Percentiles rank a stretch among this genome's conserved stretches.
phyloP scores from a whole-genome alignment of 2,329 filamentous ascomycete species.

The Torrubiella hemipterigena region DNA sequence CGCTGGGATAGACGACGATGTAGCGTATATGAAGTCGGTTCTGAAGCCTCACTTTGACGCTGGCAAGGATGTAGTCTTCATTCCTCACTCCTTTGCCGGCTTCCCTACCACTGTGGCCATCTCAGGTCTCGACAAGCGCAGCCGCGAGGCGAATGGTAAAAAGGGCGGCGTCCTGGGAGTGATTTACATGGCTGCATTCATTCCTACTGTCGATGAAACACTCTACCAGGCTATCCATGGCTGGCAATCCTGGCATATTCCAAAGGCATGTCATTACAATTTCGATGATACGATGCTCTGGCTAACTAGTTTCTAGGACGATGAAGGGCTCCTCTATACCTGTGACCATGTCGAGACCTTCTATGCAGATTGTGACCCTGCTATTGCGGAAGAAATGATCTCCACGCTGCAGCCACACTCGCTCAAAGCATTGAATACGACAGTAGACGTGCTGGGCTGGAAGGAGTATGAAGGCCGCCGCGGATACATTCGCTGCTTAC shows the following conservation, averaged over 20 bases:
- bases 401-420: neutral
- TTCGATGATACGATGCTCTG: neutral
- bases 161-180: neutral
- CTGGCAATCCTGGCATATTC: neutral
- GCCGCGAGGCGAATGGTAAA: neutral
- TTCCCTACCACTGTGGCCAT: neutral
- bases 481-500: neutral
- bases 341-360: neutral
- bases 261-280: neutral
- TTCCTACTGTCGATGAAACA: neutral
- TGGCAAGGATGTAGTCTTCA: slow-evolving; percentile 1
- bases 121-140: neutral
- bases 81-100: slow-evolving; percentile 2
- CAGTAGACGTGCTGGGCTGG: too few relatives aligned
- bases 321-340: neutral
- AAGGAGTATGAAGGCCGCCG: neutral
- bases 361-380: neutral
- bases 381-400: neutral
- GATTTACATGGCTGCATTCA: slow-evolving; percentile 1
- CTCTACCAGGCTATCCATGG: neutral
- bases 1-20: slow-evolving; percentile 1
- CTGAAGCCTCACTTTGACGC: neutral
- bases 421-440: neutral
- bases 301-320: neutral
- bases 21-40: neutral